These are phyloP conservation scores for Trichoderma gamsii DNA, from an alignment of 495 filamentous ascomycete species.

Conservation along the genomic window DNA sequence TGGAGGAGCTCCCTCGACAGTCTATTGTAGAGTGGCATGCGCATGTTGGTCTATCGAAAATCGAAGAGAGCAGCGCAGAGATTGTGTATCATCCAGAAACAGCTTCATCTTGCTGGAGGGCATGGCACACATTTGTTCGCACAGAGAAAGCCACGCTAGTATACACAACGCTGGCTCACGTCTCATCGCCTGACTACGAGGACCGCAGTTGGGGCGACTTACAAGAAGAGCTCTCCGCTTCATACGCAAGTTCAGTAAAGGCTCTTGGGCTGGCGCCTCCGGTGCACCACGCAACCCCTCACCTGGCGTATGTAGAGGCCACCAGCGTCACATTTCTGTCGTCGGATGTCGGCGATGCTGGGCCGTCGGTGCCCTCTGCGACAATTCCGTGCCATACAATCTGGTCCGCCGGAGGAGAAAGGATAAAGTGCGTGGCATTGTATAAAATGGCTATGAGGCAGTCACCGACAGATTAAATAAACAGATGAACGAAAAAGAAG, in stretches of 20 bases:
- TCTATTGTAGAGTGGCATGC: constrained; percentile 71
- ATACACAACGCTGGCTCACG: not conserved
- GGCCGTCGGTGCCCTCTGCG: constrained; percentile 13
- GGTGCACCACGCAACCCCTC: not conserved
- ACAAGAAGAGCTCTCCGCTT: not conserved
- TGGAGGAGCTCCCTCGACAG: constrained; percentile 61
- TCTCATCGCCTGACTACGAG: not conserved
- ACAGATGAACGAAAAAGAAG: not conserved
- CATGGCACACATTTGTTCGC: not conserved
- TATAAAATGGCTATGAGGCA: not conserved
- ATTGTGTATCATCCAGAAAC: not conserved
- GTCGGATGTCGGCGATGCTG: constrained; percentile 9
- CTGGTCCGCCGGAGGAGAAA: constrained; percentile 26
- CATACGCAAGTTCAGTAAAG: not conserved
- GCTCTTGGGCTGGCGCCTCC: not conserved
- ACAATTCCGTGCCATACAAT: constrained; percentile 26
- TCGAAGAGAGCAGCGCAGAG: constrained; percentile 15
- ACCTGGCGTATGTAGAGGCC: constrained; percentile 1
- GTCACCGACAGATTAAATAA: not conserved
- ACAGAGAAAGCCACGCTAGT: not conserved
- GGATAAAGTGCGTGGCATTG: constrained; percentile 16
- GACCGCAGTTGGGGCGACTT: not conserved
- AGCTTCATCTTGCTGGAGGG: not conserved
- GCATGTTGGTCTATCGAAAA: constrained; percentile 26
- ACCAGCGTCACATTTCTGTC: not conserved